Evolutionary conservation across 768 basidiomycete genomes (phyloP).

Genomic region (Boletus eberwhitei): DNA sequence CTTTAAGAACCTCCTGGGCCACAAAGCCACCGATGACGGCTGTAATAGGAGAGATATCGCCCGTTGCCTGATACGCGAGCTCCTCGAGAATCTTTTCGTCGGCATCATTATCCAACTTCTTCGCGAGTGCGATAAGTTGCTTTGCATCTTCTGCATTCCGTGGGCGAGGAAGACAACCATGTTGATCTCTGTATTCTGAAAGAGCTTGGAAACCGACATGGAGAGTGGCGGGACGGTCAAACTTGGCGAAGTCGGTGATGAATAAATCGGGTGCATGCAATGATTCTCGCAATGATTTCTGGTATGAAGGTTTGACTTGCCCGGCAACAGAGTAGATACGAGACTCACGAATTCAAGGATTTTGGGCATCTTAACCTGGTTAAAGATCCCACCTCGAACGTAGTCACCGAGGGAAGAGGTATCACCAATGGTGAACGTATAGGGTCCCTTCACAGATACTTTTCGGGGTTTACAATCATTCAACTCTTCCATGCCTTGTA

Average conservation of each 20-base stretch:
- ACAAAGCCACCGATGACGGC: constrained; percentile 97
- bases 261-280: constrained; percentile 79
- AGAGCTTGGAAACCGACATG: constrained; percentile 96
- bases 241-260: constrained; percentile 97
- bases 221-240: constrained; percentile 85
- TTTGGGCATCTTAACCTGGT: constrained; percentile 99
- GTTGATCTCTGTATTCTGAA: constrained; percentile 64
- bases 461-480: constrained; percentile 92
- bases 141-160: constrained; percentile 80
- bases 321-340: not conserved
- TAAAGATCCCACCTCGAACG: constrained; percentile 88
- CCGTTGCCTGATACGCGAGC: constrained; percentile 86
- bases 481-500: constrained; percentile 90
- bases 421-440: constrained; percentile 95
- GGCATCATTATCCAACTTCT: constrained; percentile 69
- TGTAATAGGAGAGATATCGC: constrained; percentile 84
- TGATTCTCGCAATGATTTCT: constrained; percentile 95
- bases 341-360: constrained; percentile 83
- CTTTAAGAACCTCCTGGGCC: constrained; percentile 96
- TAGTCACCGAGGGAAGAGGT: constrained; percentile 77
- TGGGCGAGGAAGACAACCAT: constrained; percentile 73
- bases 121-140: constrained; percentile 68
- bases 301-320: constrained; percentile 3
- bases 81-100: constrained; percentile 83
- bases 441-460: constrained; percentile 91